These are phyloP conservation scores for Ramaria sp. DNA, from an alignment of 768 basidiomycete genomes.

Conservation along the genomic window DNA sequence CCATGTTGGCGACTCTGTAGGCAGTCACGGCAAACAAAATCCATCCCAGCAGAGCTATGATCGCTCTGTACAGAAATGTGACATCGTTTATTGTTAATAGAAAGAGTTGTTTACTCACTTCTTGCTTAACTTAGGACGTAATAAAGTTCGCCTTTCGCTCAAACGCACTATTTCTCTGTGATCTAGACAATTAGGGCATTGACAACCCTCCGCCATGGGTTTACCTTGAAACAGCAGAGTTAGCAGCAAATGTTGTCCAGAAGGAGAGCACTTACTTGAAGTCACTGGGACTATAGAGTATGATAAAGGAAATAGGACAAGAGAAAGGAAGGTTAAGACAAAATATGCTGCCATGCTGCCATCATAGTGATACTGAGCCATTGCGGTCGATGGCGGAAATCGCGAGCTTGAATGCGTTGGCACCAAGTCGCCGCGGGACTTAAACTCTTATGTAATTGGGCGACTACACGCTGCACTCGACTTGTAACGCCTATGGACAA, in stretches of 20 bases:
- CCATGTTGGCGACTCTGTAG: constrained; percentile 50
- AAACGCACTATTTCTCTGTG: constrained; percentile 37
- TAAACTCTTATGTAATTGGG: background rate
- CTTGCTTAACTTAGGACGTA: constrained; percentile 36
- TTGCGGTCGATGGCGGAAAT: constrained; percentile 16
- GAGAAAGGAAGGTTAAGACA: constrained; percentile 76
- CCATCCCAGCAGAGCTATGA: constrained; percentile 67
- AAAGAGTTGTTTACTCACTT: constrained; percentile 28
- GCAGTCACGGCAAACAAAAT: constrained; percentile 50
- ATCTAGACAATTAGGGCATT: constrained; percentile 49
- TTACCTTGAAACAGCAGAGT: constrained; percentile 19
- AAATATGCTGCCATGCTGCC: constrained; percentile 88
- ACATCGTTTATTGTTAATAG: background rate
- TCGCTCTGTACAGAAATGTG: constrained; percentile 29
- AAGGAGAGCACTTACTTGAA: constrained; percentile 2
- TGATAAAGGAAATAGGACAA: constrained; percentile 74
- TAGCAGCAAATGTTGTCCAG: background rate
- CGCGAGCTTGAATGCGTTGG: background rate
- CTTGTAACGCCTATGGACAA: constrained; percentile 31
- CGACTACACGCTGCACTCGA: background rate
- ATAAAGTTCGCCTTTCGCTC: constrained; percentile 33
- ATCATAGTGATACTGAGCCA: constrained; percentile 82
- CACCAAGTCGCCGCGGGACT: constrained; percentile 6
- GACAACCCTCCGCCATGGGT: constrained; percentile 37
- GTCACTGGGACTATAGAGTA: constrained; percentile 1